These are phyloP conservation scores for Coniochaeta hoffmannii DNA, from an alignment of 2,329 filamentous ascomycete species.

Conservation along the genomic window DNA sequence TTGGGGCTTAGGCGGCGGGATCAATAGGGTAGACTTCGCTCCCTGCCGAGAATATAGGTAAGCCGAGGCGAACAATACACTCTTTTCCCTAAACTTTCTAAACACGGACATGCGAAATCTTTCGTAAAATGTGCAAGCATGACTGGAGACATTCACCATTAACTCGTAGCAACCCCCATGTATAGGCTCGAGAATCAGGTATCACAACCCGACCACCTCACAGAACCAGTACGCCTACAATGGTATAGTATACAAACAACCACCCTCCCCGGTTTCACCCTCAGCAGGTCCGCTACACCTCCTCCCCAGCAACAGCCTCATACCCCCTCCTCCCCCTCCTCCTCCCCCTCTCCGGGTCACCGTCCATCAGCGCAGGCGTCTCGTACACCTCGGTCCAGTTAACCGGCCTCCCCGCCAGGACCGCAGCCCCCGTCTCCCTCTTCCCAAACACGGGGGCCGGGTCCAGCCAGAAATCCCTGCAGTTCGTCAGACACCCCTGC, in stretches of 20 bases:
- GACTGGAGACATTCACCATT: too few species aligned
- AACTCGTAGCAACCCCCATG: too few species aligned
- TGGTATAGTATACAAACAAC: neutral
- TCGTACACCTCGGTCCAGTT: constrained; percentile 92
- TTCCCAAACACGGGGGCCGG: constrained; percentile 72
- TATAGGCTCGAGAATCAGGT: too few species aligned
- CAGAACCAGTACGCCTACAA: neutral
- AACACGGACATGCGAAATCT: too few species aligned
- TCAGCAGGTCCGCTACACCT: constrained; percentile 29
- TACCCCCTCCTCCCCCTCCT: constrained; percentile 49
- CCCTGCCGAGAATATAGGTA: too few species aligned
- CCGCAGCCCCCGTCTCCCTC: constrained; percentile 64
- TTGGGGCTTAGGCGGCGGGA: too few species aligned
- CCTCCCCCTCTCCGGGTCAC: constrained; percentile 24
- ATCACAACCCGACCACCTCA: too few species aligned
- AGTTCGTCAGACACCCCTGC: constrained; percentile 77
- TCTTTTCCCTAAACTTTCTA: too few species aligned
- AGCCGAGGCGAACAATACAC: too few species aligned
- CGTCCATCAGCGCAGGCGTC: constrained; percentile 61
- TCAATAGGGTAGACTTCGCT: too few species aligned
- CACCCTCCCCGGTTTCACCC: too few species aligned
- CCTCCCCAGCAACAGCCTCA: constrained; percentile 53
- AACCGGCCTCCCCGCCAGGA: constrained; percentile 70
- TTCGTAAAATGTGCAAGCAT: too few species aligned
- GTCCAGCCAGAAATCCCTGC: constrained; percentile 95